Conservation (phyloP, 768 basidiomycete genomes). For the Mycena floridula region DNA sequence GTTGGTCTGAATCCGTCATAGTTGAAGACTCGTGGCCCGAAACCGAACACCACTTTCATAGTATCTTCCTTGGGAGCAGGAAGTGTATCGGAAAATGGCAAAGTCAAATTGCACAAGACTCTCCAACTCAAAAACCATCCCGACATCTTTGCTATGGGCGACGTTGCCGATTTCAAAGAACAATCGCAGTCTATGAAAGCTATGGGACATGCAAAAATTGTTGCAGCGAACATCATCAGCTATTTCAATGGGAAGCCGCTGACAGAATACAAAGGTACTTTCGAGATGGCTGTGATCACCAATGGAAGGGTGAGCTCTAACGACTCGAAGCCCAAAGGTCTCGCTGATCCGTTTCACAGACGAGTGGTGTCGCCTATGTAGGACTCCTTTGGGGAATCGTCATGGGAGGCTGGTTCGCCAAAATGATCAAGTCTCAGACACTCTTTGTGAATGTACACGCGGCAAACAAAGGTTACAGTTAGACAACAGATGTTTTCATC, state of each 20-base stretch:
- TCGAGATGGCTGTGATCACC: no score
- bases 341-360: no score
- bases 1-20: slow-evolving; percentile 5
- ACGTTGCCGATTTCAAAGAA: slow-evolving; percentile 47
- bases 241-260: slow-evolving; percentile 20
- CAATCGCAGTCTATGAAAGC: slow-evolving; percentile 50
- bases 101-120: slow-evolving; percentile 41
- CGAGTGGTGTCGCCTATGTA: no score
- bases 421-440: no score
- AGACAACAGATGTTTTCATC: no score
- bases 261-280: no score
- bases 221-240: slow-evolving; percentile 40
- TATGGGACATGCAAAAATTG: slow-evolving; percentile 32
- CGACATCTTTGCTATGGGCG: slow-evolving; percentile 52
- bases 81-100: slow-evolving; percentile 25
- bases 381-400: no score
- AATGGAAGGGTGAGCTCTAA: no score
- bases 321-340: no score
- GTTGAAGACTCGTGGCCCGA: slow-evolving; percentile 34
- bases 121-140: slow-evolving; percentile 42
- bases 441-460: no score
- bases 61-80: slow-evolving; percentile 28
- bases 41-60: slow-evolving; percentile 50
- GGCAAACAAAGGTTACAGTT: no score
- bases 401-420: no score